Evolutionary conservation across 2,329 filamentous ascomycete genomes (phyloP), one percentile per base, ranked within the genome.

Genomic region (Dactylonectria macrodidyma): DNA sequence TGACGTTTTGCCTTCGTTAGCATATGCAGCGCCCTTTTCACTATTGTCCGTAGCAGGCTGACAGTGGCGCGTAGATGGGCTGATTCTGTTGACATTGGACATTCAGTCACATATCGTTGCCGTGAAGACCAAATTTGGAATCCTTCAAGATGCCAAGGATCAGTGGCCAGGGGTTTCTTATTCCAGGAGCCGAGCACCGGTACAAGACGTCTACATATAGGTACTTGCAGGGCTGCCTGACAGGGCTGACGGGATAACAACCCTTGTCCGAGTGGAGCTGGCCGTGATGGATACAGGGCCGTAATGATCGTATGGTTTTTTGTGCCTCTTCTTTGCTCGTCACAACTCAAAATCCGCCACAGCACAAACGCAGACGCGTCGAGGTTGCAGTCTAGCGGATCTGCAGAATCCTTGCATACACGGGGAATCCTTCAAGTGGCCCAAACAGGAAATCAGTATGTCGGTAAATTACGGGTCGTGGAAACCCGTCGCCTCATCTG

Each of bases 371-470:
- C 26, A 60, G 46, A 60, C 58, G 57, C 57, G 58, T 41, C 58
- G 7, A 36, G 24, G 58, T 60, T 33, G 14, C 26, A 47, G 36
- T 38, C 34, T 58, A 9, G 41, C 41, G 55, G 26, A 58, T 58
- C 55, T 46, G 22, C 19, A 30, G 46, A 34, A 16, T 14, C 30
- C 55, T 33, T 60, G 58, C 47, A 60, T 60, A 38, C 46, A 41
- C 22, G 58, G 34, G 47, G 26, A 58, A 34, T 38, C 47, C 19
- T 48, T 51, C 30, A n/a, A 11, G 8, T 16, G 19, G 10, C 34
- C 34, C 46, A 52, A 60, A 51, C 8, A 41, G 59, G 59, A 33
- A 61, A 54, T 46, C 36, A 61, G 59, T 52, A 54, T 46, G 26
- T 38, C 36, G 36, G 36, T 8, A 38, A 38, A 11, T 38, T 38